phyloP scores from a whole-genome alignment of 371 early-diverging fungal genomes.

The Mortierella sp. region DNA sequence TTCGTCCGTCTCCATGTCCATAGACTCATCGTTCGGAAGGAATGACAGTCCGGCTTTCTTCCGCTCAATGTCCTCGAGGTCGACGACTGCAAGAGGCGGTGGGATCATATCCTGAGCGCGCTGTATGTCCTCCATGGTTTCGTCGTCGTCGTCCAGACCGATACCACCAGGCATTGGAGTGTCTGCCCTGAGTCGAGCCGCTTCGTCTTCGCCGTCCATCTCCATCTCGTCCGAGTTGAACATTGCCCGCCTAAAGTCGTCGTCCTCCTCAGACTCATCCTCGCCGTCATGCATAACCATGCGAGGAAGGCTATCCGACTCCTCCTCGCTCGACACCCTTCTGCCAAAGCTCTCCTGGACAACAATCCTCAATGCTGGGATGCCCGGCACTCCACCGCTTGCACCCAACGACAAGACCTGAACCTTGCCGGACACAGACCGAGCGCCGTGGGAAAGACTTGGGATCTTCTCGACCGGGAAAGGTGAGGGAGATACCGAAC shows the following conservation, averaged over 20 bases:
- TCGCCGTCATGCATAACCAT: slow-evolving; percentile 57
- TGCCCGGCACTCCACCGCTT: background rate
- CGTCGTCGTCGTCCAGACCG: slow-evolving; percentile 54
- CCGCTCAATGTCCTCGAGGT: slow-evolving; percentile 34
- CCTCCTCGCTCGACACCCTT: background rate
- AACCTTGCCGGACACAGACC: slow-evolving; percentile 33
- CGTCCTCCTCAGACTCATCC: slow-evolving; percentile 51
- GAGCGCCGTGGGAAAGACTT: slow-evolving; percentile 31
- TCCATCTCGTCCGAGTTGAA: slow-evolving; percentile 58
- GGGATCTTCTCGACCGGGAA: slow-evolving; percentile 51
- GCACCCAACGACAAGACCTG: slow-evolving; percentile 36
- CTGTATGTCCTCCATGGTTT: slow-evolving; percentile 47
- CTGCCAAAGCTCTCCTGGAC: slow-evolving; percentile 46
- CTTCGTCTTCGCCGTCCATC: slow-evolving; percentile 49
- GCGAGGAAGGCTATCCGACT: slow-evolving; percentile 16
- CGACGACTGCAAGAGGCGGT: slow-evolving; percentile 32
- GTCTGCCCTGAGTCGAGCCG: slow-evolving; percentile 51
- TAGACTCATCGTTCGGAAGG: background rate
- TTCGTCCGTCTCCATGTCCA: slow-evolving; percentile 1
- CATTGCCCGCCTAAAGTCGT: slow-evolving; percentile 55
- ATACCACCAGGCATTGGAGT: slow-evolving; percentile 58
- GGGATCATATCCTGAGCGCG: slow-evolving; percentile 53
- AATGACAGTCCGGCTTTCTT: background rate
- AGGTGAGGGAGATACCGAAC: slow-evolving; percentile 50
- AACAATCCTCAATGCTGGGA: slow-evolving; percentile 29